Base-by-base conservation (phyloP, 768 basidiomycete species). In the Calvatia gigantea region DNA sequence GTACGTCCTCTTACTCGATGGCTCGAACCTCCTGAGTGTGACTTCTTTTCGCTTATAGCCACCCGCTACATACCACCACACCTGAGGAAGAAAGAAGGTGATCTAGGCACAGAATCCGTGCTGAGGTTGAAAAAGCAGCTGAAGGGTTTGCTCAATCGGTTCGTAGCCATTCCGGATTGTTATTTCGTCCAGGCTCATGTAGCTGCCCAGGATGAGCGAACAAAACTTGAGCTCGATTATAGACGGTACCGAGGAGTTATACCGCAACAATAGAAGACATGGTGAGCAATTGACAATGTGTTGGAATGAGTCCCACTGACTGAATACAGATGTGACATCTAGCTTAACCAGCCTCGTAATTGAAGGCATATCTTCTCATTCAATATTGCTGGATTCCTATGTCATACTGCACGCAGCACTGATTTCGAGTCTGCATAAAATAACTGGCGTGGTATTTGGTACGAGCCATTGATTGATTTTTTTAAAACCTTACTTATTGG, bases 81-180 rank as follows among this genome's bases (percentile, higher is more conserved):
- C 62, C 70, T 93, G 2, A 81, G 91, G 29, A 77, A 79, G 37
- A 59, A 51, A 6, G 63, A 66, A 28, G 33, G 49, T 35, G 57
- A 60, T 19, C 60, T 63, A 58, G 65, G 67, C 17, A 72, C 77
- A 2, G 75, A 76, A 35, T 69, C 69, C 14, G 63, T 73, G 23
- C 58, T 75, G 11, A 90, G 88, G 68, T 75, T 97, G 32, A 81
- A 75, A 2, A 79, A 86, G 44, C 90, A 88, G 61, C 70, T 92
- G 27, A 94, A 97, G 71, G 95, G 94, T 65, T 70, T 94, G 15
- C 77, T 97, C 45, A 97, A 98, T 70, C 81, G 89, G 92, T 91
- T 62, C 42, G 75, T 41, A 21, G 11, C 15, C 3, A 12, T 19
- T 12, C 31, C 48, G 31, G 37, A 47, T 31, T 32, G 37, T 11